Base-by-base conservation (phyloP, 306 rosid genomes). In the Lagenaria siceraria region DNA sequence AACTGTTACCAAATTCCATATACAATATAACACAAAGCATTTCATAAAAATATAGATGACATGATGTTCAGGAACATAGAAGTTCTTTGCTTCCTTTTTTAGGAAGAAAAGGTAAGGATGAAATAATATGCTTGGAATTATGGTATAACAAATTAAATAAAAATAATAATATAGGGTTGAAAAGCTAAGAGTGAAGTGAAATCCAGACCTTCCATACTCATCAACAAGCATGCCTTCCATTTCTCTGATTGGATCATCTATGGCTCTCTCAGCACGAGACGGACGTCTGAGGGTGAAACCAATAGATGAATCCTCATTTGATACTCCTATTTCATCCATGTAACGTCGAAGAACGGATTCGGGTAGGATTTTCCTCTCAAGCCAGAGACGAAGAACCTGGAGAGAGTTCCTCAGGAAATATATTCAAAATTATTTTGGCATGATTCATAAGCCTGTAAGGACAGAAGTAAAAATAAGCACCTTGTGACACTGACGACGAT, bases 171-270 rank as follows among this genome's bases (percentile, higher is more conserved):
- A 68, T 42, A 42, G 43, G 75, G 75, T 46, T 43, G 36, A 10
- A 61, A 63, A 64, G 48, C 6, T 10, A 14, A 78, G 49, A 72
- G 33, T 27, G 61, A 17, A 13, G 77, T 12, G 33, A 59, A 78
- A 77, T 40, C 7, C 91, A 84, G 63, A 95, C 99, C 99, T 96
- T 79, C 99, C 99, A 81, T 96, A 96, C 84, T 96, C 99, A 84
- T 96, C 99, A 83, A 96, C 99, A 81, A 92, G 88, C 99, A 96
- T 96, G 87, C 98, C 99, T 81, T 96, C 99, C 99, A 96, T 96
- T 90, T 96, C 99, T 82, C 99, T 92, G 48, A 96, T 88, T 70
- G 99, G 99, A 81, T 96, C 99, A 83, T 96, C 99, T 76, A 96
- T 87, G 27, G 98, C 85, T 66, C 99, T 96, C 88, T 96, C 99